phyloP scores from a whole-genome alignment of 495 filamentous ascomycete genomes.

The Ramalina intermedia region DNA sequence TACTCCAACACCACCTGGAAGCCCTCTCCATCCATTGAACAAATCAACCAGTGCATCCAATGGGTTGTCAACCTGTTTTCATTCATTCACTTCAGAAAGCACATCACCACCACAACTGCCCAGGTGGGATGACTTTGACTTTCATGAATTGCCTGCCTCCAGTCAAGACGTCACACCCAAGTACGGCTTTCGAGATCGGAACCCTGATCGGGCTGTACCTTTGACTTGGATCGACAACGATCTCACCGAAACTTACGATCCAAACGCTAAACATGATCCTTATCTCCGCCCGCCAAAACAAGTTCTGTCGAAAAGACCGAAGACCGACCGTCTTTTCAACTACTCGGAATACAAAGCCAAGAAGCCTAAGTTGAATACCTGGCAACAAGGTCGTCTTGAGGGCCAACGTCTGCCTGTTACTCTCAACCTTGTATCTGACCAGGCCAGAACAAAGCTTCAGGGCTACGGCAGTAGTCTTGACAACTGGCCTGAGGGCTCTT shows the following conservation, averaged over 20 bases:
- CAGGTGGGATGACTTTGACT: background rate
- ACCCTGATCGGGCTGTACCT: background rate
- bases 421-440: conserved; percentile 5
- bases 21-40: too few species aligned
- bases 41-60: too few species aligned
- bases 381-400: conserved; percentile 7
- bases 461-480: conserved; percentile 2
- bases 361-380: conserved; percentile 5
- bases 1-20: too few species aligned
- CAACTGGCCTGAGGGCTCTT: conserved; percentile 4
- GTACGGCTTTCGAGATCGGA: conserved; percentile 12
- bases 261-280: conserved; percentile 1
- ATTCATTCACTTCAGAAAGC: too few species aligned
- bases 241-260: conserved; percentile 11
- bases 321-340: background rate
- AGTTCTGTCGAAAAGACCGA: background rate
- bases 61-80: too few species aligned
- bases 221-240: conserved; percentile 12
- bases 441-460: background rate
- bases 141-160: conserved; percentile 1
- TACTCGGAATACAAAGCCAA: conserved; percentile 1
- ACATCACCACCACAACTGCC: background rate
- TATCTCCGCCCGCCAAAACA: background rate
- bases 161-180: background rate
- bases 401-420: conserved; percentile 8